phyloP scores from a whole-genome alignment of 352 stramenopile species.

The Phytophthora crassamura region DNA sequence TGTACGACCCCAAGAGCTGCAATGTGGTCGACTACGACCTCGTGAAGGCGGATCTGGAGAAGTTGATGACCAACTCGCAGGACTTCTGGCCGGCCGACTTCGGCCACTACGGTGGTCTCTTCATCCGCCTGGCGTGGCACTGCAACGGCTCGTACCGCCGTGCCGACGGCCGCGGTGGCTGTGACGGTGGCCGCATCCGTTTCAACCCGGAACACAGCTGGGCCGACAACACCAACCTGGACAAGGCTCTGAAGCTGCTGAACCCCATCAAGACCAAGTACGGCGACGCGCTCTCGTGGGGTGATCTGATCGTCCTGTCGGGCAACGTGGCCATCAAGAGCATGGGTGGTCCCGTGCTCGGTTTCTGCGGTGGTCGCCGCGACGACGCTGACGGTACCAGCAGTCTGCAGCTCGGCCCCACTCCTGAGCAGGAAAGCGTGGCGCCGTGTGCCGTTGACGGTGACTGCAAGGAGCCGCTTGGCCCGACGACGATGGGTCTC shows the following conservation, averaged over 20 bases:
- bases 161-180: slow-evolving; percentile 43
- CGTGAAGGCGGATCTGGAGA: slow-evolving; percentile 74
- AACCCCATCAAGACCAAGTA: slow-evolving; percentile 73
- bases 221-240: slow-evolving; percentile 64
- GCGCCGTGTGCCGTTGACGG: slow-evolving; percentile 51
- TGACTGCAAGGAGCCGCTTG: slow-evolving; percentile 61
- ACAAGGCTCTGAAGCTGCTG: slow-evolving; percentile 62
- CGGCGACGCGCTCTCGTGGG: slow-evolving; percentile 81
- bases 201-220: slow-evolving; percentile 56
- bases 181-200: slow-evolving; percentile 43
- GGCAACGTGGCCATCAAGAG: slow-evolving; percentile 92
- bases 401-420: slow-evolving; percentile 53
- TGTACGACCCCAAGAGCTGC: slow-evolving; percentile 40
- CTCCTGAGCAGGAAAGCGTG: slow-evolving; percentile 49
- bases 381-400: slow-evolving; percentile 80
- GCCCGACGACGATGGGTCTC: slow-evolving; percentile 60
- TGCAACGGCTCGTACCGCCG: slow-evolving; percentile 54
- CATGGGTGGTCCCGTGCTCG: slow-evolving; percentile 92
- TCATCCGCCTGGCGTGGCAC: slow-evolving; percentile 86
- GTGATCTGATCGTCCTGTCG: slow-evolving; percentile 95
- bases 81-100: slow-evolving; percentile 89
- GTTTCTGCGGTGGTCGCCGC: slow-evolving; percentile 87
- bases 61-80: slow-evolving; percentile 76
- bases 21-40: slow-evolving; percentile 49
- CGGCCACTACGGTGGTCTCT: slow-evolving; percentile 88